Conservation (phyloP, 306 rosid genomes). For the Rubus idaeus region DNA sequence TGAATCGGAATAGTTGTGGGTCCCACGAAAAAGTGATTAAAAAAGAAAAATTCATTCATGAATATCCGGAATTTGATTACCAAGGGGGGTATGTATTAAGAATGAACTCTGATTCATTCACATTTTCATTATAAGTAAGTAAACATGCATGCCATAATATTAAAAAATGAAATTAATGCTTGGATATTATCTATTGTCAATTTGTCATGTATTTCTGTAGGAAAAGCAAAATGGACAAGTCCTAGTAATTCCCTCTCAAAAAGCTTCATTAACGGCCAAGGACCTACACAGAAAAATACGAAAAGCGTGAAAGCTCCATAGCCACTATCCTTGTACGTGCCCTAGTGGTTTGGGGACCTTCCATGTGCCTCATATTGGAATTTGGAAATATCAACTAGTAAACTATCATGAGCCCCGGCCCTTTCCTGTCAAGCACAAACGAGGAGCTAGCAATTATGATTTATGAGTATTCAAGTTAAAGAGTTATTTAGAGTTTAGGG, state of each 20-base stretch:
- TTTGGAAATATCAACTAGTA: background rate
- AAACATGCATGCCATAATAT: no score
- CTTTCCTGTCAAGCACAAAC: background rate
- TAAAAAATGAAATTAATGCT: background rate
- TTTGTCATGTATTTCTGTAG: background rate
- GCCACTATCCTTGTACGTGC: background rate
- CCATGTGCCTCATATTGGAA: slow-evolving; percentile 2
- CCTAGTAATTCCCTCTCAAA: background rate
- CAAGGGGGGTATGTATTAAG: no score
- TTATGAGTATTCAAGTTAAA: background rate
- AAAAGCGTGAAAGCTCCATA: slow-evolving; percentile 10
- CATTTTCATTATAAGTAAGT: no score
- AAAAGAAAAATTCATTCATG: no score
- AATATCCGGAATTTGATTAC: no score
- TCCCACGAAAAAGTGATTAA: no score
- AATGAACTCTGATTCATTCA: no score
- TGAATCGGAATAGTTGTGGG: no score
- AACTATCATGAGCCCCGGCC: background rate
- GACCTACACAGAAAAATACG: slow-evolving; percentile 6
- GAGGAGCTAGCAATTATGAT: no score
- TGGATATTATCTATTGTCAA: background rate
- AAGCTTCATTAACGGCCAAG: background rate
- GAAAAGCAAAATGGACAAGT: background rate
- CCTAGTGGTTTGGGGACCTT: background rate
- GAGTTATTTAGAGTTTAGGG: background rate